Evolutionary conservation across 768 basidiomycete species (phyloP), one percentile per base, ranked within the genome.

Genomic region (Crucibulum laeve): DNA sequence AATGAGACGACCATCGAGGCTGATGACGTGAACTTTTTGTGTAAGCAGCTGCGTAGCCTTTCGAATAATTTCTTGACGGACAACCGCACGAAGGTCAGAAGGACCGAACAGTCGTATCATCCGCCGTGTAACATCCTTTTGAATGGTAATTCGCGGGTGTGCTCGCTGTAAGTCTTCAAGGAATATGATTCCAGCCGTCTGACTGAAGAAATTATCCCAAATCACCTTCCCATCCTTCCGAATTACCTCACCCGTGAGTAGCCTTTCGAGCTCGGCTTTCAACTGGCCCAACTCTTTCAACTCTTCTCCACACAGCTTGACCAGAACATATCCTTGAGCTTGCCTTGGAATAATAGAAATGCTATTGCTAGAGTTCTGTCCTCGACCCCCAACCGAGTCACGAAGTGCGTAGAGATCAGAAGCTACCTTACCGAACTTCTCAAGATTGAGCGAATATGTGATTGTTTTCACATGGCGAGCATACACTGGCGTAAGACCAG

Each of bases 151-250:
- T 0, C 61, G 67, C 0, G 63, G 58, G 36, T 72, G 53, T 7
- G 49, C 45, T 1, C 44, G 47, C 43, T 77, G 67, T 8, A 88
- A 43, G 0, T 65, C 56, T 0, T 62, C 51, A 37, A 90, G 41
- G 55, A 74, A 87, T 0, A 11, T 17, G 0, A 37, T 30, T 0
- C 84, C 84, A 4, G 60, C 59, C 0, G 51, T 45, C 3, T 65
- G 49, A 17, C 55, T 54, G 47, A 91, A 82, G 59, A 77, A 88
- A 3, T 69, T 63, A 46, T 89, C 82, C 87, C 87, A 91, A 5
- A 76, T 62, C 1, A 69, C 61, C 30, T 74, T 73, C 22, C 72
- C 77, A 35, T 78, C 70, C 14, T 73, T 52, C 21, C 61, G 68
- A 25, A 87, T 57, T 2, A 73, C 62, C 49, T 89, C 82, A 1